These are phyloP conservation scores for Claviceps citrina DNA, from an alignment of 2,329 filamentous ascomycete genomes.

Conservation along the genomic window DNA sequence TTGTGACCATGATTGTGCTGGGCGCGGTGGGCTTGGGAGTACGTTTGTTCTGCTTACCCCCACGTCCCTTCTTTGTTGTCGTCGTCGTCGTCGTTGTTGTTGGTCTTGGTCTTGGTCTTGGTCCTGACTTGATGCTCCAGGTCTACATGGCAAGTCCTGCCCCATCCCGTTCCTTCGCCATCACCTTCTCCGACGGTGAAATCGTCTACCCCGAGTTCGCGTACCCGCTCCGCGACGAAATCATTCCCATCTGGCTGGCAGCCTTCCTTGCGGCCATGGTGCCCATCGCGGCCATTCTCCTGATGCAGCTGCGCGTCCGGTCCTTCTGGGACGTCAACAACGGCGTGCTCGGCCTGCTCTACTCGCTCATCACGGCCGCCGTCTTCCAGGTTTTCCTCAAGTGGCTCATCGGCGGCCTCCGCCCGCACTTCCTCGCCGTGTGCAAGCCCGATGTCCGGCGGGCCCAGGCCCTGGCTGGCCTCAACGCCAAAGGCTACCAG, in stretches of 20 bases:
- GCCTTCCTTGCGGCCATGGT: constrained; percentile 49
- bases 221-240: constrained; percentile 54
- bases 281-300: constrained; percentile 48
- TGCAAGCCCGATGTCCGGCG: constrained; percentile 39
- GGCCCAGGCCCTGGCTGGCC: constrained; percentile 16
- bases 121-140: no score
- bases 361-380: constrained; percentile 53
- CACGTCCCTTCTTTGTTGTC: background rate
- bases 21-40: constrained; percentile 53
- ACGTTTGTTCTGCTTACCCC: constrained; percentile 14
- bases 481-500: constrained; percentile 36
- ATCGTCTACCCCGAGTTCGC: constrained; percentile 56
- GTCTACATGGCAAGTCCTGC: constrained; percentile 50
- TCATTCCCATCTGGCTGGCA: constrained; percentile 56
- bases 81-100: no score
- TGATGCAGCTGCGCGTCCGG: constrained; percentile 52
- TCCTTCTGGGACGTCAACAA: constrained; percentile 61
- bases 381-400: constrained; percentile 67
- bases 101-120: background rate
- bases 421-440: constrained; percentile 57
- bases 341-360: constrained; percentile 51
- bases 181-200: constrained; percentile 50
- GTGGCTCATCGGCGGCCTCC: constrained; percentile 56
- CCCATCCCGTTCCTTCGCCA: constrained; percentile 41
- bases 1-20: constrained; percentile 50